Evolutionary conservation across 78 protist species (phyloP), one percentile per base, ranked within the genome.

Genomic region (Monosiga brevicollis): DNA sequence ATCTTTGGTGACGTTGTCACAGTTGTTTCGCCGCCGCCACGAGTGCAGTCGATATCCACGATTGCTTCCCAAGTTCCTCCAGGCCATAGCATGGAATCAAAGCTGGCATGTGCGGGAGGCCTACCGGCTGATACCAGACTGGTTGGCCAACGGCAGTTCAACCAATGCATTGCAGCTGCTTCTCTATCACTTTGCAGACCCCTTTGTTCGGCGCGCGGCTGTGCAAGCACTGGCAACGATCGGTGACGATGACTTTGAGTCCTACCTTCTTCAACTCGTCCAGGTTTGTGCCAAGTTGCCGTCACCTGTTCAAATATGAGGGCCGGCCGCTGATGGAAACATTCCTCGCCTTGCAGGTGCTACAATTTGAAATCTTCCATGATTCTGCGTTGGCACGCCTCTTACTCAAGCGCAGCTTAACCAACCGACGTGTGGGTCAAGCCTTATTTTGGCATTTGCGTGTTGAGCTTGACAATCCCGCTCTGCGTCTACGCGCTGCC

Each of bases 21-120:
- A 2, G 77, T 40, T 73, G 6, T 70, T 25, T 70, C 74, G 74
- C 35, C 74, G 32, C 36, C 82, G 94, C 39, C 20, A 84, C 40
- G 26, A 77, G 71, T 42, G 62, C 81, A n/a, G 25, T 41, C 72
- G 43, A 3, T 0, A 83, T 0, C 91, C 92, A 36, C 22, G 70
- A 37, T 84, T 91, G 25, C 90, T 95, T 71, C 91, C 97, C 36
- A 90, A 93, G 86, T 79, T 95, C 37, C 84, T 95, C 71, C 91
- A 54, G 29, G 70, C 94, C n/a, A 96, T 95, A 35, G 71, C 54
- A 10, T 95, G 97, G 98, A 55, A 34, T 32, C 40, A 76, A 11
- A 87, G 89, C 1, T 10, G 29, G 0, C 91, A 89, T 22, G 97
- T 94, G 24, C 84, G 36, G 26, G 97, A 91, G 41, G 92, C 86